Base-by-base conservation (phyloP, 352 stramenopile species). In the Phytophthora brassicae region DNA sequence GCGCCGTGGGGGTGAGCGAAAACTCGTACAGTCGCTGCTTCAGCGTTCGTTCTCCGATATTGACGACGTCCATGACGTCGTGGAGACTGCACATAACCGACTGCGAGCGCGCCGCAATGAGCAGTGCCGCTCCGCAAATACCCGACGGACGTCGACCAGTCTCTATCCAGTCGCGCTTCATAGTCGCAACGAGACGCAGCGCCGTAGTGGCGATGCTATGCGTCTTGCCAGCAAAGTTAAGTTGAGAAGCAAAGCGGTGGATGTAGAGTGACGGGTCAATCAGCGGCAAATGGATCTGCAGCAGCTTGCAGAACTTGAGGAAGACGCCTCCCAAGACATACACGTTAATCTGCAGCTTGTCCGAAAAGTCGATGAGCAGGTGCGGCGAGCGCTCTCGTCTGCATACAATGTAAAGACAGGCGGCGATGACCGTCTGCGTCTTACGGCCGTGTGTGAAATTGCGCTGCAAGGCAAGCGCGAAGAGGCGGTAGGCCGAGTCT, bases 131-230 rank as follows among this genome's bases (percentile, higher is more conserved):
- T 17, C 95, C 97, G 58, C 97, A 99, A 51, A 99, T 98, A 20
- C 97, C 97, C 11, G 96, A 97, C 0, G 97, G 97, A 2, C 97
- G 81, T 14, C 97, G 88, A 14, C 97, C 97, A 3, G 94, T 97
- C 42, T 99, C 93, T 56, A 99, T 99, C 97, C 97, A 99, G 81
- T 99, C 97, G 61, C 97, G 89, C 78, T 99, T 98, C 96, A 99
- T 99, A 17, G 95, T 90, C 14, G 88, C 94, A 6, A 99, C 95
- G 14, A 99, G 71, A 19, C 97, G 93, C 16, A 99, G 75, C 23
- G 96, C 95, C 13, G 97, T 99, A 23, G 97, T 94, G 6, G 95
- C 88, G 20, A 99, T 98, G 46, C 81, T 89, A 64, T 97, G 87
- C 26, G 86, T 95, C 67, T 94, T 94, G 22, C 96, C 88, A 19